A percentile compares a stretch with the other conserved stretches of the same genome.
These are phyloP conservation scores for Fomitopsis schrenkii DNA, from an alignment of 1,284 basidiomycete genomes.

Conservation along the genomic window DNA sequence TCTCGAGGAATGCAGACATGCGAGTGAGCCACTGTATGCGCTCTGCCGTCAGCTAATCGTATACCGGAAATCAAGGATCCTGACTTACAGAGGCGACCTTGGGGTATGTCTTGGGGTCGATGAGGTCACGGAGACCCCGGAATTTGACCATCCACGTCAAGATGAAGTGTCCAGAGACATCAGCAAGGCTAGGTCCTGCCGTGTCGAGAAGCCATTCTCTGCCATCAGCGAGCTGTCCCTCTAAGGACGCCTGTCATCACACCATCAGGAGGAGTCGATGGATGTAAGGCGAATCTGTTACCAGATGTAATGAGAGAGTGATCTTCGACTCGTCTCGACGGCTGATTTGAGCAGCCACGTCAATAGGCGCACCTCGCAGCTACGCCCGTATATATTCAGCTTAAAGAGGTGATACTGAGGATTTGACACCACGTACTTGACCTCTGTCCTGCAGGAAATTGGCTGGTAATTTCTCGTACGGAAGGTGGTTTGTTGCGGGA, in stretches of 20 bases:
- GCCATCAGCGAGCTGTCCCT: slow-evolving; percentile 52
- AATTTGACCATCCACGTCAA: slow-evolving; percentile 40
- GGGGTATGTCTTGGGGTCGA: slow-evolving; percentile 38
- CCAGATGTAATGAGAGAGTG: slow-evolving; percentile 37
- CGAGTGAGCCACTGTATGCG: slow-evolving; percentile 41
- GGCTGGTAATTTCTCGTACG: slow-evolving; percentile 43
- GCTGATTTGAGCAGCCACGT: slow-evolving; percentile 31
- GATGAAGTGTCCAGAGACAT: slow-evolving; percentile 47
- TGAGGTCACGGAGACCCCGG: slow-evolving; percentile 31
- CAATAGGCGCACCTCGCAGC: slow-evolving; percentile 29
- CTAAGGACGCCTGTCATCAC: slow-evolving; percentile 35
- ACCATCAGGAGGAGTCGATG: not conserved
- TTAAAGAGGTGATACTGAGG: not conserved
- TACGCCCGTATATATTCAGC: not conserved
- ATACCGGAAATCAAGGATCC: not conserved
- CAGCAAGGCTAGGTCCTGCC: slow-evolving; percentile 43
- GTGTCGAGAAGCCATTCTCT: slow-evolving; percentile 59
- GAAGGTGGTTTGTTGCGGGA: slow-evolving; percentile 35
- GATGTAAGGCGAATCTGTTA: slow-evolving; percentile 16
- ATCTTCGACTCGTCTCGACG: slow-evolving; percentile 30
- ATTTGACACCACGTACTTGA: slow-evolving; percentile 24
- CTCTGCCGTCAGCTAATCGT: not conserved
- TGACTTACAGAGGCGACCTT: slow-evolving; percentile 35
- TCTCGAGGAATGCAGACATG: slow-evolving; percentile 32
- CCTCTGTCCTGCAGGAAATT: slow-evolving; percentile 48